Percentiles rank a stretch among this genome's conserved stretches.
phyloP scores from a whole-genome alignment of 1,139 yeast genomes.

The Zygosaccharomyces pseudobailii region DNA sequence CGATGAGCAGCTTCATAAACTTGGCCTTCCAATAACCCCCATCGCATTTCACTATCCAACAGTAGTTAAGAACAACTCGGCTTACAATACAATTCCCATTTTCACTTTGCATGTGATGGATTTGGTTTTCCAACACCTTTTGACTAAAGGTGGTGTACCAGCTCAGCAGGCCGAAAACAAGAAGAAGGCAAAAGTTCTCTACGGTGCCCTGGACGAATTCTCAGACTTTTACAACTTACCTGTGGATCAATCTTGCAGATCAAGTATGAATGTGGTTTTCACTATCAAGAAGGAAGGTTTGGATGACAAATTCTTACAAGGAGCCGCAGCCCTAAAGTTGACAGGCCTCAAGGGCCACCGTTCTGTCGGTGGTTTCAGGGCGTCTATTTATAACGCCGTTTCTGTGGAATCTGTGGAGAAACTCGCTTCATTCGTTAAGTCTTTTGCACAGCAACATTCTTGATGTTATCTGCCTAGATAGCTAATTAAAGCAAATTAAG shows the following conservation, averaged over 20 bases:
- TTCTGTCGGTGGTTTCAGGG: constrained; percentile 95
- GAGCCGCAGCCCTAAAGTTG: constrained; percentile 52
- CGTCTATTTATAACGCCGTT: constrained; percentile 88
- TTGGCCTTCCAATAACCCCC: constrained; percentile 73
- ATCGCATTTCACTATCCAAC: constrained; percentile 85
- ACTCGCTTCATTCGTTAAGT: constrained; percentile 54
- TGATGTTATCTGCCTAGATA: background rate
- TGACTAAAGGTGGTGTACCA: constrained; percentile 56
- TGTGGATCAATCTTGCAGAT: constrained; percentile 60
- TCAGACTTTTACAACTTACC: constrained; percentile 64
- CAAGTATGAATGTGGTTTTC: constrained; percentile 91
- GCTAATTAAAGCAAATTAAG: background rate
- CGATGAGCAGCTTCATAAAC: constrained; percentile 53
- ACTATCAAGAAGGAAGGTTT: constrained; percentile 57
- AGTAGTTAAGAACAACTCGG: constrained; percentile 81
- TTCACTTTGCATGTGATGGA: constrained; percentile 83
- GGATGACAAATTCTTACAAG: constrained; percentile 63
- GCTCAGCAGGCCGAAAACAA: constrained; percentile 55
- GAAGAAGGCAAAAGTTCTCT: constrained; percentile 57
- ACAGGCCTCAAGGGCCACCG: constrained; percentile 92
- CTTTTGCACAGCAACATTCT: constrained; percentile 50
- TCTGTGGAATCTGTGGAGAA: constrained; percentile 56
- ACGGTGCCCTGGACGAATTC: constrained; percentile 58
- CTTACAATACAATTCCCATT: constrained; percentile 92
- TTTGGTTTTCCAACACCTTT: constrained; percentile 62